Conservation (phyloP, 306 rosid genomes). For the Alnus glutinosa region DNA sequence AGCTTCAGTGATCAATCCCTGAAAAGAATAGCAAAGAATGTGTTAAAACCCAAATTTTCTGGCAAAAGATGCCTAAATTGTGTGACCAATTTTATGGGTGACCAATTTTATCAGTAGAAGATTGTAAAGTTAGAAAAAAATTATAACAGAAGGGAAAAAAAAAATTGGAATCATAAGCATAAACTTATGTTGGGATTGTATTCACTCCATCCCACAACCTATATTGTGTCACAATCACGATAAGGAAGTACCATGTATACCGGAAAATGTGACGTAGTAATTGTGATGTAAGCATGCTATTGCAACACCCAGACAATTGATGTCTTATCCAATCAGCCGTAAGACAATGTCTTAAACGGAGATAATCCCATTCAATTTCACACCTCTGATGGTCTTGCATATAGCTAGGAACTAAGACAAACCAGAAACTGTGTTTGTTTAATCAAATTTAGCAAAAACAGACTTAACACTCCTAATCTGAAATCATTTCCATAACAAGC, state of each 20-base stretch:
- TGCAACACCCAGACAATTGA: background rate
- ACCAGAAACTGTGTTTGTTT: background rate
- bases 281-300: background rate
- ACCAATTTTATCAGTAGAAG: background rate
- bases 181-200: background rate
- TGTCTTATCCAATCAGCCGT: background rate
- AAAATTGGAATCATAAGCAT: background rate
- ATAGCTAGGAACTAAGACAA: background rate
- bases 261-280: background rate
- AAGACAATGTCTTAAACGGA: background rate
- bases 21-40: constrained; percentile 20
- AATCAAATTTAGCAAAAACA: background rate
- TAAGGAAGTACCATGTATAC: background rate
- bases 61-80: background rate
- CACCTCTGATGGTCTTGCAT: background rate
- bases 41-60: constrained; percentile 5
- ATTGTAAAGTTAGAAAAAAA: background rate
- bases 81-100: background rate
- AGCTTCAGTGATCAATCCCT: constrained; percentile 32
- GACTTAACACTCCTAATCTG: background rate
- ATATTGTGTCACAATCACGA: background rate
- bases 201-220: background rate
- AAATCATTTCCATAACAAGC: background rate
- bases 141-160: background rate
- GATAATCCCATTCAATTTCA: background rate